These are phyloP conservation scores for Odonthalia washingtoniensis DNA, from an alignment of 31 red algal genomes.

Conservation along the genomic window DNA sequence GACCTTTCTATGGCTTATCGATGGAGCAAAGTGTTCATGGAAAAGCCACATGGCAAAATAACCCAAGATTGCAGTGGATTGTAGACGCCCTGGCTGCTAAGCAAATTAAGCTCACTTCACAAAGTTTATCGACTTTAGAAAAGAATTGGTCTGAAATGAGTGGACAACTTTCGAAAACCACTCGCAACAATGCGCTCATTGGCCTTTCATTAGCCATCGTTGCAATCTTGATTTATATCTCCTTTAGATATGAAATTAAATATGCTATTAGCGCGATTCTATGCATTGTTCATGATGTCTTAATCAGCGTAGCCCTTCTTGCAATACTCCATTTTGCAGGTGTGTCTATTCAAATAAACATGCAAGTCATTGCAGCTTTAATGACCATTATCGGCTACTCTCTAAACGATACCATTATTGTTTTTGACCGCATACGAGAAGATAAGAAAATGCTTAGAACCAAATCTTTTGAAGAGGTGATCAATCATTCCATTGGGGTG, in stretches of 20 bases:
- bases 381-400: conserved; percentile 53
- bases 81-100: background rate
- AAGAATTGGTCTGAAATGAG: conserved; percentile 7
- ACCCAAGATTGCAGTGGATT: background rate
- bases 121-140: background rate
- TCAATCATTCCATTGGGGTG: conserved; percentile 30
- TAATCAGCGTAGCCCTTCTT: conserved; percentile 29
- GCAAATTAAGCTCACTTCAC: conserved; percentile 1
- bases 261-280: conserved; percentile 25
- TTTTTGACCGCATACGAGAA: conserved; percentile 56
- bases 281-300: conserved; percentile 43
- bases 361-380: conserved; percentile 33
- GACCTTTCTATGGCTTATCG: too few relatives aligned
- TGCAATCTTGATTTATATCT: conserved; percentile 45
- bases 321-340: conserved; percentile 1
- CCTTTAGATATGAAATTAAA: conserved; percentile 21
- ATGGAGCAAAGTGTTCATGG: too few relatives aligned
- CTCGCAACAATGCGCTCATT: background rate
- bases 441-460: conserved; percentile 5
- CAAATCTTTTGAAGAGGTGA: conserved; percentile 5
- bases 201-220: conserved; percentile 13
- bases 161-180: background rate
- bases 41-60: conserved; percentile 12
- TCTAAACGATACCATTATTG: conserved; percentile 56
- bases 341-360: conserved; percentile 25